Evolutionary conservation across 495 filamentous ascomycete species (phyloP), one percentile per base, ranked within the genome.

Genomic region (Trichoderma virens): DNA sequence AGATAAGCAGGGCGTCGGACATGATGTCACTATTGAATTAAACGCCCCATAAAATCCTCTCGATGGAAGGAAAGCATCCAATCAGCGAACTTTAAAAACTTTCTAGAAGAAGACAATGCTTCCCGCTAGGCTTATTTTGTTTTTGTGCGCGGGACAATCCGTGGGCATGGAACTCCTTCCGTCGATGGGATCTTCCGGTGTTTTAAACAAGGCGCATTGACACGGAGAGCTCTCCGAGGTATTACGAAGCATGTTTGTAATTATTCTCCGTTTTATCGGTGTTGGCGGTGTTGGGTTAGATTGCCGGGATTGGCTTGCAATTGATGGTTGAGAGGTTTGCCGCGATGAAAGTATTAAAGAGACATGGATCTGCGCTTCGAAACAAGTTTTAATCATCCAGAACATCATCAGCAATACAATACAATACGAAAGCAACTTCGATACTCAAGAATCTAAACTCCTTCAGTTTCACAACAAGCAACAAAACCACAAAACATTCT

Each of bases 161-260:
- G 51, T 30, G 13, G 16, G 23, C 51, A 30, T 5, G 51, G 51
- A 28, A 16, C 51, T 13, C 20, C 25, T 56, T 30, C 25, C 51
- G 51, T 56, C 51, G 25, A 18, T 56, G 51, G 51, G 51, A 56
- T 56, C 51, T 56, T 56, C 51, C 51, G 51, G 9, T 30, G 51
- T 25, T 56, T 27, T 3, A 56, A 16, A 56, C 4, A 6, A 51
- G 51, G 18, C 18, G 43, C 51, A 28, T 3, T 47, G n/a, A 23
- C 38, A 28, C 23, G 27, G 51, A 28, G 51, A 6, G 25, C 6
- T 27, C 6, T 30, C 51, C 51, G 11, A 7, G 16, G 25, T 28
- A 56, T 56, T 27, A 28, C 7, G 20, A 28, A 56, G 27, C 25
- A 16, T 35, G 41, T 35, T 35, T 35, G 6, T 35, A 6, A 7